Conservation (phyloP, 495 filamentous ascomycete genomes). For the Tuber melanosporum region DNA sequence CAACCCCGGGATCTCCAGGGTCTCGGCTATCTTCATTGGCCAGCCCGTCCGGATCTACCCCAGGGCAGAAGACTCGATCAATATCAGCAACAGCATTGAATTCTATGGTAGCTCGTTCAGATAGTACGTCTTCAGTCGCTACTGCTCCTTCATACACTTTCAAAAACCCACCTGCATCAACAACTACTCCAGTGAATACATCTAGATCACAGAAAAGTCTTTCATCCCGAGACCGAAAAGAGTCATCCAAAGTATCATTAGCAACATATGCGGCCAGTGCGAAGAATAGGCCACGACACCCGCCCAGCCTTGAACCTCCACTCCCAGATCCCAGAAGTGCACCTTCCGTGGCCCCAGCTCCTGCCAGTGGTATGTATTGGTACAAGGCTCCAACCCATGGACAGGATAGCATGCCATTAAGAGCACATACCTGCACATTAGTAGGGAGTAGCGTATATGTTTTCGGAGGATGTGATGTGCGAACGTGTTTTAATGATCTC, state of each 20-base stretch:
- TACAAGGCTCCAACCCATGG: constrained; percentile 55
- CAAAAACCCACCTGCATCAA: constrained; percentile 21
- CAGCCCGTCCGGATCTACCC: constrained; percentile 15
- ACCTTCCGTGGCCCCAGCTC: constrained; percentile 54
- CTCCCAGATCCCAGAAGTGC: constrained; percentile 53
- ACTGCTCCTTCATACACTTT: constrained; percentile 24
- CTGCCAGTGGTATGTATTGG: constrained; percentile 67
- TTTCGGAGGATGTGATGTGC: constrained; percentile 60
- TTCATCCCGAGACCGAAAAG: constrained; percentile 35
- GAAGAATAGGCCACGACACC: constrained; percentile 27
- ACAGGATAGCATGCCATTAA: constrained; percentile 51
- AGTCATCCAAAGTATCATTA: constrained; percentile 37
- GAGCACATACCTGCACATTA: constrained; percentile 58
- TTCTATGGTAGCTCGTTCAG: constrained; percentile 34
- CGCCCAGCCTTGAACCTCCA: constrained; percentile 46
- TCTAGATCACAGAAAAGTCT: constrained; percentile 31
- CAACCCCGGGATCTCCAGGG: constrained; percentile 31
- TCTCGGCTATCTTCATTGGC: constrained; percentile 38
- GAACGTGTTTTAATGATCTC: constrained; percentile 59
- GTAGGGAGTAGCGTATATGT: constrained; percentile 58
- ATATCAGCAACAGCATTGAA: constrained; percentile 34
- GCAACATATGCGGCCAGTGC: constrained; percentile 33
- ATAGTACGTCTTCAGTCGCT: constrained; percentile 36
- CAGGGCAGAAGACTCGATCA: constrained; percentile 30
- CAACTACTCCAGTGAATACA: constrained; percentile 32